Base-by-base conservation (phyloP, 1,284 basidiomycete genomes). In the Marasmius tenuissimus region DNA sequence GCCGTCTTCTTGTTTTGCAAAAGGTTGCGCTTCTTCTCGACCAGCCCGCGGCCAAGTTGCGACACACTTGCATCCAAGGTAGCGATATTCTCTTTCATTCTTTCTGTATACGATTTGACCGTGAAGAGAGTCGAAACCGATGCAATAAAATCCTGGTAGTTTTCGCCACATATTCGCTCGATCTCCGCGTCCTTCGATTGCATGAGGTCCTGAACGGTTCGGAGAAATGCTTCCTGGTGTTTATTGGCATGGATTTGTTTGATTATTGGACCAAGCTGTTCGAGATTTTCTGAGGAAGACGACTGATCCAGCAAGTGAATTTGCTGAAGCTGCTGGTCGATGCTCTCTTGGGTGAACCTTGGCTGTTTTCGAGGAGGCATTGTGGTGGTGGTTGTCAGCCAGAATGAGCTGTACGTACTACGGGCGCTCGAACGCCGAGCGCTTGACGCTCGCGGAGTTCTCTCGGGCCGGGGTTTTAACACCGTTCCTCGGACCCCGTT, bases 91-190 rank as follows among this genome's bases (percentile, higher is more conserved):
- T 93, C 89, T 68, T 91, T 87, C 69, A 93, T 85, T 72, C 87
- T 91, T 66, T 87, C 88, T 54, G 91, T 93, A 73, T 92, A 93
- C 3, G 90, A 94, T 69, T 98, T 92, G 72, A 99, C 96, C 54
- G 92, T 93, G 74, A 98, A 91, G 59, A 99, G 82, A 4, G 96
- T 98, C 38, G 96, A 95, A 9, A 98, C 96, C 8, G 96, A 97
- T 22, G 91, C 89, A 27, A 98, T 95, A 72, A 99, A 99, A 74
- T 99, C 97, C 78, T 97, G 94, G 73, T 99, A 98, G 75, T 98
- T 98, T 68, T 92, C 91, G 62, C 91, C 87, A 76, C 97, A 99
- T 76, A 98, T 96, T 63, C 86, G 87, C 78, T 98, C 94, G 71
- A 99, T 99, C 76, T 99, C 96, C 61, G 85, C 83, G 73, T 99